phyloP scores from a whole-genome alignment of 768 basidiomycete species.

The Suillus luteus region DNA sequence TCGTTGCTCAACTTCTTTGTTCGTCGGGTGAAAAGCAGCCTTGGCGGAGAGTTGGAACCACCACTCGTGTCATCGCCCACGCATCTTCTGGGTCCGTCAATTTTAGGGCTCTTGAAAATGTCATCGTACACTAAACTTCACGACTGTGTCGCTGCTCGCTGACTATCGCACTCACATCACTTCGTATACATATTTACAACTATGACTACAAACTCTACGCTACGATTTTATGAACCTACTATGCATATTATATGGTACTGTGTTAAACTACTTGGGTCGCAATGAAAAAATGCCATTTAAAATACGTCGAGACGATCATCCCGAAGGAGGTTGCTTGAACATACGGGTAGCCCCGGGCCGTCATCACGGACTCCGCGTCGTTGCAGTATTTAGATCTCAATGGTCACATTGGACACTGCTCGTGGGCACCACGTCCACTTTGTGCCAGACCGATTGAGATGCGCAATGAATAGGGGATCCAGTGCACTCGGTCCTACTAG shows the following conservation, averaged over 20 bases:
- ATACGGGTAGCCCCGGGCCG: too few relatives aligned
- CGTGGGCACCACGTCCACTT: too few relatives aligned
- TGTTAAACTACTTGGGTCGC: neutral
- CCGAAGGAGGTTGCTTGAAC: too few relatives aligned
- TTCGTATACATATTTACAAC: neutral
- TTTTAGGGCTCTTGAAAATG: neutral
- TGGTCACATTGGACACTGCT: too few relatives aligned
- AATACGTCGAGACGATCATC: too few relatives aligned
- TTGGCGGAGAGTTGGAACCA: slow-evolving; percentile 5
- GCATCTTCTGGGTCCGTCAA: slow-evolving; percentile 5
- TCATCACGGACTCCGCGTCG: too few relatives aligned
- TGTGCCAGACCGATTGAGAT: too few relatives aligned
- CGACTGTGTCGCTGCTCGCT: neutral
- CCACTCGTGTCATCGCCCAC: slow-evolving; percentile 1
- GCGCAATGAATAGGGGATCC: too few relatives aligned
- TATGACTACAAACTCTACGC: neutral
- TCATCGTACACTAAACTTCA: neutral
- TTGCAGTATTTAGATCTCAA: too few relatives aligned
- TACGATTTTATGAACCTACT: neutral
- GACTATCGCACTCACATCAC: too few relatives aligned
- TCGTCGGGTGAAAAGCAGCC: neutral
- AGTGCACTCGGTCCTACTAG: too few relatives aligned
- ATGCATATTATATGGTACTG: neutral
- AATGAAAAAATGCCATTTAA: neutral
- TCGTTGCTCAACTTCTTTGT: slow-evolving; percentile 10